phyloP scores from a whole-genome alignment of 2,329 filamentous ascomycete species.

The Trichoderma brevicompactum region DNA sequence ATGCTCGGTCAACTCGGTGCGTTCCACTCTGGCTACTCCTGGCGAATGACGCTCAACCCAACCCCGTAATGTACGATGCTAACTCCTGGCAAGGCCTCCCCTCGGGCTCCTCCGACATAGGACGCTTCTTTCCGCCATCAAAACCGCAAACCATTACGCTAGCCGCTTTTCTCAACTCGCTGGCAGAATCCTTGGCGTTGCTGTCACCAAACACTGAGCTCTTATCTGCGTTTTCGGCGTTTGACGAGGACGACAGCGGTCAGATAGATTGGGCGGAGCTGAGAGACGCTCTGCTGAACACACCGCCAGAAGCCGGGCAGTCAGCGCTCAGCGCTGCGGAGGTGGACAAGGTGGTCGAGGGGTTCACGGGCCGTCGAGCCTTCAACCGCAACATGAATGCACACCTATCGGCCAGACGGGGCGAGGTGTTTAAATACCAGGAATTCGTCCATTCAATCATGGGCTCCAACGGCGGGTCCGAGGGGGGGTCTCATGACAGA shows the following conservation, averaged over 20 bases:
- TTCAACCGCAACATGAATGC: conserved; percentile 69
- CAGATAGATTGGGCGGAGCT: conserved; percentile 85
- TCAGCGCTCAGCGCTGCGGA: conserved; percentile 69
- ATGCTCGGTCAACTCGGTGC: conserved; percentile 84
- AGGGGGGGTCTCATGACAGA: conserved; percentile 37
- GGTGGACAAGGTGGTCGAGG: conserved; percentile 83
- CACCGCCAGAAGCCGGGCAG: conserved; percentile 75
- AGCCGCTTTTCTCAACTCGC: conserved; percentile 80
- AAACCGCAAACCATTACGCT: conserved; percentile 76
- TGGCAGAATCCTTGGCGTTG: conserved; percentile 73
- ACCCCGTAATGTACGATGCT: neutral
- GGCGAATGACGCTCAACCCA: neutral
- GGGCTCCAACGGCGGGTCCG: conserved; percentile 53
- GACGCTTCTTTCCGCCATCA: conserved; percentile 79
- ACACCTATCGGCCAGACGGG: conserved; percentile 63
- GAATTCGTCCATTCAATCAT: conserved; percentile 81
- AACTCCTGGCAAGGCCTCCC: conserved; percentile 65
- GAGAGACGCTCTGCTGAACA: conserved; percentile 80
- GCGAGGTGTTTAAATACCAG: conserved; percentile 90
- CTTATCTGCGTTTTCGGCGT: conserved; percentile 87
- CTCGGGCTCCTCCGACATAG: conserved; percentile 70
- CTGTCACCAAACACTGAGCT: conserved; percentile 81
- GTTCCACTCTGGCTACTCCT: neutral
- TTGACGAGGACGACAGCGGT: conserved; percentile 93
- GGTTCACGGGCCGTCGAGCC: conserved; percentile 81